Evolutionary conservation across 2,329 filamentous ascomycete genomes (phyloP).

Genomic region (Alternaria rosae): DNA sequence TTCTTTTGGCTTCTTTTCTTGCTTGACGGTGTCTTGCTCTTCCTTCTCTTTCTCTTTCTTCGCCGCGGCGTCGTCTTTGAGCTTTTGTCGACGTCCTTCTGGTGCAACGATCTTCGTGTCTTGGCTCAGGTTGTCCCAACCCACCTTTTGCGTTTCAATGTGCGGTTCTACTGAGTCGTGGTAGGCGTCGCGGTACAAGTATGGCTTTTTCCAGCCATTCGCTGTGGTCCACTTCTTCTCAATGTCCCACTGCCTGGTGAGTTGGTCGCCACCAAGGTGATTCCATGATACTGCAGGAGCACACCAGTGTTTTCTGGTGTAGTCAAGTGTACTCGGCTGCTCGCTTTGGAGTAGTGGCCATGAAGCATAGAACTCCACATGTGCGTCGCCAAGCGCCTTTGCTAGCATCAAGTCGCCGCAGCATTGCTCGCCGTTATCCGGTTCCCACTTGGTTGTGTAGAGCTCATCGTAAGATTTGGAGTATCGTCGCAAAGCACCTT

Average conservation of each 20-base stretch:
- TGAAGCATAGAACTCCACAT: constrained; percentile 46
- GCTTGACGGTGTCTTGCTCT: not conserved
- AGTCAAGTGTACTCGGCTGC: constrained; percentile 51
- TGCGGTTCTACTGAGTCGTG: constrained; percentile 41
- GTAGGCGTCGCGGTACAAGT: constrained; percentile 45
- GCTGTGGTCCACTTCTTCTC: constrained; percentile 44
- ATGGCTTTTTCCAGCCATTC: constrained; percentile 44
- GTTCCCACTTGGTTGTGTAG: constrained; percentile 45
- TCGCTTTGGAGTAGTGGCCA: constrained; percentile 56
- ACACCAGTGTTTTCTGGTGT: constrained; percentile 53
- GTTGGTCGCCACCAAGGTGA: constrained; percentile 30
- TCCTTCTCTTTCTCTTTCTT: not conserved
- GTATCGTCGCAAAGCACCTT: constrained; percentile 48
- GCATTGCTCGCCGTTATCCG: constrained; percentile 40
- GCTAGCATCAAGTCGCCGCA: constrained; percentile 50
- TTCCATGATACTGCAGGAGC: constrained; percentile 52
- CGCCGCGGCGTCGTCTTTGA: constrained; percentile 17
- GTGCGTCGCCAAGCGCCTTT: constrained; percentile 43
- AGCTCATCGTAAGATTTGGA: constrained; percentile 41
- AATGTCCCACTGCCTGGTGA: constrained; percentile 40
- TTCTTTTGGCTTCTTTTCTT: not conserved
- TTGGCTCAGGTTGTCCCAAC: constrained; percentile 47
- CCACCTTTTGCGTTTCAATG: constrained; percentile 31
- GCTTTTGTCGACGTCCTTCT: constrained; percentile 22
- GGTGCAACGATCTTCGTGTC: constrained; percentile 29